Conservation (phyloP, 805 yeast species). For the Zygoascus ofunaensis region DNA sequence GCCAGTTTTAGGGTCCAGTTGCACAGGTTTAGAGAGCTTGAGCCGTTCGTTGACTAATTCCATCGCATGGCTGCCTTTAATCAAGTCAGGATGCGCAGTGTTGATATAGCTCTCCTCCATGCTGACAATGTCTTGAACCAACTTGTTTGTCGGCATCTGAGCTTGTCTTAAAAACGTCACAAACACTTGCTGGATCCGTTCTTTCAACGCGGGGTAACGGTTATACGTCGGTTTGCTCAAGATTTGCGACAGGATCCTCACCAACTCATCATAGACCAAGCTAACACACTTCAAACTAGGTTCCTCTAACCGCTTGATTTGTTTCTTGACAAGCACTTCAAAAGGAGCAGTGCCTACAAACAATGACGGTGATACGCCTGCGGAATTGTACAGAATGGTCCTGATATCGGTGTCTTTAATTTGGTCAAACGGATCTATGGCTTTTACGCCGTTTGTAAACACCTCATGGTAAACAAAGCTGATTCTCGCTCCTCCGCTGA, state of each 20-base stretch:
- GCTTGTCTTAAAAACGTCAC: conserved; percentile 72
- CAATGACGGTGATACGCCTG: conserved; percentile 92
- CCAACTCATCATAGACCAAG: conserved; percentile 88
- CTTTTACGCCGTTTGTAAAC: conserved; percentile 81
- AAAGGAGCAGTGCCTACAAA: conserved; percentile 97
- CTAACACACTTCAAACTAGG: conserved; percentile 84
- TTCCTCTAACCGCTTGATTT: conserved; percentile 87
- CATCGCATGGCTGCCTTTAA: conserved; percentile 94
- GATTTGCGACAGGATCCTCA: conserved; percentile 78
- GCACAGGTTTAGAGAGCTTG: conserved; percentile 49
- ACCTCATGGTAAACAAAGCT: conserved; percentile 96
- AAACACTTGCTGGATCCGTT: conserved; percentile 70
- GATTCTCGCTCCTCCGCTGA: conserved; percentile 97
- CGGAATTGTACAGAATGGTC: conserved; percentile 92
- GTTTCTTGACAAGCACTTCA: conserved; percentile 91
- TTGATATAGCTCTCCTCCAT: conserved; percentile 92
- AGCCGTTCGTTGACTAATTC: conserved; percentile 80
- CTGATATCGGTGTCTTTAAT: conserved; percentile 92
- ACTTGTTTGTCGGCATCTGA: conserved; percentile 73
- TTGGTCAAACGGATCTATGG: conserved; percentile 93
- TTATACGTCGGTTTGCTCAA: conserved; percentile 71
- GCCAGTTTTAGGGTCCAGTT: conserved; percentile 81
- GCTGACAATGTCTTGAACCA: conserved; percentile 72
- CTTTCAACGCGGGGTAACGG: conserved; percentile 86
- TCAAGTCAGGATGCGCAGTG: conserved; percentile 94